Evolutionary conservation across 2,329 filamentous ascomycete species (phyloP).

Genomic region (Esteya vermicola): DNA sequence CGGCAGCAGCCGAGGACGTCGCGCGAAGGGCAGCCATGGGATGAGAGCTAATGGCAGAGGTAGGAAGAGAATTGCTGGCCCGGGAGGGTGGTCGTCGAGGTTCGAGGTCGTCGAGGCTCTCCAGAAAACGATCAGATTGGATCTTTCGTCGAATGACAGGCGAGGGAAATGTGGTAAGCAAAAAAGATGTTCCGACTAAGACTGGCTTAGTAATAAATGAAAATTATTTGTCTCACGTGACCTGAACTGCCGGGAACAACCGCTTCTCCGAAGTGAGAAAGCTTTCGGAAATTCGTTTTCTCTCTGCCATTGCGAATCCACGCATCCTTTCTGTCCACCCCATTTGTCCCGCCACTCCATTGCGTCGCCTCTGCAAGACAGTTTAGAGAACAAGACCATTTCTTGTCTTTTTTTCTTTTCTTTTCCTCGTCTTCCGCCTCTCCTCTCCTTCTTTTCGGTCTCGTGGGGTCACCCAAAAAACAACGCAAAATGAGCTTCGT

Average conservation of each 20-base stretch:
- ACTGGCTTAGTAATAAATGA: too few species aligned
- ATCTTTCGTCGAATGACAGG: slow-evolving; percentile 7
- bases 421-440: slow-evolving; percentile 13
- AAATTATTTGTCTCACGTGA: slow-evolving; percentile 1
- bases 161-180: slow-evolving; percentile 9
- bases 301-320: background rate
- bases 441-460: slow-evolving; percentile 10
- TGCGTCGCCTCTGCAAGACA: slow-evolving; percentile 17
- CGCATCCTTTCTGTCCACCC: background rate
- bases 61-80: background rate
- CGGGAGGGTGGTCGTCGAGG: background rate
- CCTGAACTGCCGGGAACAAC: slow-evolving; percentile 19
- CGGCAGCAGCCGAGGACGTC: slow-evolving; percentile 33
- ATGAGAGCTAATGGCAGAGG: background rate
- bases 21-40: slow-evolving; percentile 54
- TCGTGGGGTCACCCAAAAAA: slow-evolving; percentile 9
- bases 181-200: slow-evolving; percentile 9
- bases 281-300: slow-evolving; percentile 10
- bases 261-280: slow-evolving; percentile 14
- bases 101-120: background rate
- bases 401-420: slow-evolving; percentile 1
- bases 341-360: background rate
- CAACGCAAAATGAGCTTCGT: slow-evolving; percentile 78
- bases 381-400: too few species aligned
- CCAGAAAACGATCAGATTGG: too few species aligned